Percentiles rank a stretch among this genome's conserved stretches.
These are phyloP conservation scores for Fusarium pseudonygamai DNA, from an alignment of 2,329 filamentous ascomycete genomes.

Conservation along the genomic window DNA sequence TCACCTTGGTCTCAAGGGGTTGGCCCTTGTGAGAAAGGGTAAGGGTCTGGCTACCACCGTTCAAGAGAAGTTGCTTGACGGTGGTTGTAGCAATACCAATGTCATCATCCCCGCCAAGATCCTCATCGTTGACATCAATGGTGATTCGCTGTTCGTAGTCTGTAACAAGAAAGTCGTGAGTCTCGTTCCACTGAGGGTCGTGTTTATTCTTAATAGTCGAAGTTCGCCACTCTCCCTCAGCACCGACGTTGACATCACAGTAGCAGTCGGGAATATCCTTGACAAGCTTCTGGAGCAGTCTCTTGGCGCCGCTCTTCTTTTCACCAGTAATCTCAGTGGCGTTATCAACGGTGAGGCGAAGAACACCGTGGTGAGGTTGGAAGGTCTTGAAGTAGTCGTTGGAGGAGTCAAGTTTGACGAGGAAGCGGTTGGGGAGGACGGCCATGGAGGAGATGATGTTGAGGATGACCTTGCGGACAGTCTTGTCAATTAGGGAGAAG, in stretches of 20 bases:
- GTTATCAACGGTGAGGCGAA: slow-evolving; percentile 36
- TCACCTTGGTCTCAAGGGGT: slow-evolving; percentile 28
- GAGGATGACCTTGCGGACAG: slow-evolving; percentile 39
- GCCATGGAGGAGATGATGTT: slow-evolving; percentile 40
- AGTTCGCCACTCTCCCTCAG: slow-evolving; percentile 39
- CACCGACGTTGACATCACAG: slow-evolving; percentile 37
- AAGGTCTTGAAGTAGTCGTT: slow-evolving; percentile 45
- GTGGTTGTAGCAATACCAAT: slow-evolving; percentile 37
- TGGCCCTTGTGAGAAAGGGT: slow-evolving; percentile 35
- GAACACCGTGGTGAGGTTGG: slow-evolving; percentile 37
- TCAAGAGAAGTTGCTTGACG: slow-evolving; percentile 36
- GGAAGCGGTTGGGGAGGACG: slow-evolving; percentile 42
- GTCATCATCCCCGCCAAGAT: slow-evolving; percentile 38
- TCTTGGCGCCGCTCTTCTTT: slow-evolving; percentile 39
- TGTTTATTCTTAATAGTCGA: slow-evolving; percentile 40
- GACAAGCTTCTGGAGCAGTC: slow-evolving; percentile 33
- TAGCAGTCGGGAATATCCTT: slow-evolving; percentile 41
- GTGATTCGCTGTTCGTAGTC: slow-evolving; percentile 39
- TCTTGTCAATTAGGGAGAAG: slow-evolving; percentile 35
- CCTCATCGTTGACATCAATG: slow-evolving; percentile 37
- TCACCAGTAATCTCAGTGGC: slow-evolving; percentile 35
- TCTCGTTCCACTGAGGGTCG: slow-evolving; percentile 40
- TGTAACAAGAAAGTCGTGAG: slow-evolving; percentile 41
- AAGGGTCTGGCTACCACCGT: slow-evolving; percentile 34
- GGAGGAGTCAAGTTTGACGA: slow-evolving; percentile 38